These are phyloP conservation scores for Melampsora americana DNA, from an alignment of 1,284 basidiomycete genomes.

Conservation along the genomic window DNA sequence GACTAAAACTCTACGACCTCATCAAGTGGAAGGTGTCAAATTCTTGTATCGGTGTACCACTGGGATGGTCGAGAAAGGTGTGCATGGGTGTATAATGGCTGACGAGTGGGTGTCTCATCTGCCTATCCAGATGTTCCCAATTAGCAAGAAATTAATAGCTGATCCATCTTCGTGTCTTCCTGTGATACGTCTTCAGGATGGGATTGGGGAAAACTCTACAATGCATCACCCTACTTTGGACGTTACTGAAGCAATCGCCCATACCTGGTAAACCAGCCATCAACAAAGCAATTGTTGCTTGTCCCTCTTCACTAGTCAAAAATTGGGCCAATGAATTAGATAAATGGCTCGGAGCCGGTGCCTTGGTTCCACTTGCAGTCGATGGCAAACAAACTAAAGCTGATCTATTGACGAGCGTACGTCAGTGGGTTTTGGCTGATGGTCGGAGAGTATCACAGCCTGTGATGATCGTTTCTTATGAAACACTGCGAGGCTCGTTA, in stretches of 20 bases:
- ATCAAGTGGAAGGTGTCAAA: slow-evolving; percentile 98
- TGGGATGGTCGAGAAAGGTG: slow-evolving; percentile 84
- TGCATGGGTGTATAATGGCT: slow-evolving; percentile 91
- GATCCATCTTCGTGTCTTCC: background rate
- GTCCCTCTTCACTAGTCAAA: slow-evolving; percentile 91
- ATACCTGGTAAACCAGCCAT: slow-evolving; percentile 78
- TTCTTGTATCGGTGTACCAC: slow-evolving; percentile 94
- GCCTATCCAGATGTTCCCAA: background rate
- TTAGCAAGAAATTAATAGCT: background rate
- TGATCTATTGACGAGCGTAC: slow-evolving; percentile 72
- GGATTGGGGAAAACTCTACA: slow-evolving; percentile 75
- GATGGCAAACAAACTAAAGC: slow-evolving; percentile 85
- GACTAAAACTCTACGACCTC: slow-evolving; percentile 82
- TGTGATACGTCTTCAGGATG: slow-evolving; percentile 22
- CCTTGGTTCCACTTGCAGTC: slow-evolving; percentile 74
- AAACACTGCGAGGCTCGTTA: slow-evolving; percentile 77
- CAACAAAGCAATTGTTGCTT: slow-evolving; percentile 97
- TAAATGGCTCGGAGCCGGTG: slow-evolving; percentile 86
- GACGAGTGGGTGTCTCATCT: slow-evolving; percentile 84
- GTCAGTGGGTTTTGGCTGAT: slow-evolving; percentile 77
- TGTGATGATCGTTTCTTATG: slow-evolving; percentile 99
- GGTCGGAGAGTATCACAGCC: slow-evolving; percentile 85
- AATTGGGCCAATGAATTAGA: slow-evolving; percentile 99
- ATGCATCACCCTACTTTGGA: slow-evolving; percentile 95
- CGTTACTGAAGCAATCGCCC: slow-evolving; percentile 93